Base-by-base conservation (phyloP, 164 flowering plant genomes). In the Magnolia officinalis region DNA sequence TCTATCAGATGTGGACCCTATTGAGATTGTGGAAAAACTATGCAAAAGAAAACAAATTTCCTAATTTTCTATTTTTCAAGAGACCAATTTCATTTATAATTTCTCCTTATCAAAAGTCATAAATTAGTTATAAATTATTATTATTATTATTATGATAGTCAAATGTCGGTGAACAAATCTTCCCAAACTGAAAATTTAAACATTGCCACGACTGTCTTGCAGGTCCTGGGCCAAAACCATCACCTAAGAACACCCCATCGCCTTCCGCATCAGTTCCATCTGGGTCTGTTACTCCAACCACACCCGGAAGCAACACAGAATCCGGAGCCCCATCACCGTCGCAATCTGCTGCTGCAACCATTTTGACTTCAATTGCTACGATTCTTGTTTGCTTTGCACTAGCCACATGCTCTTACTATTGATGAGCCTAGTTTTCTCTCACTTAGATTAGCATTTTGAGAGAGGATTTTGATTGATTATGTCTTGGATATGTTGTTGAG, bases 261-360 rank as follows among this genome's bases (percentile, higher is more conserved):
- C 61, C 70, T 1, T 50, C 76, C 9, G 19, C 71, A 49, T 20
- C 76, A 16, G 37, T 26, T 4, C 11, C 45, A 37, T 23, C 74
- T 11, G 1, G 29, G 1, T n/a, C 76, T n/a, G 11, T 26, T 11
- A 16, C 72, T 29, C 50, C 72, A 23, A n/a, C 63, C 20, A 7
- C 45, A 6, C 20, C 78, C 0, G 31, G 59, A 61, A 26, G n/a
- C 20, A 31, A 31, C 14, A 49, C 29, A 14, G 67, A 24, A 6
- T 67, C 74, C 66, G 50, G 59, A n/a, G 70, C 67, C 23, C 78
- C 74, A 20, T 10, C 74, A 3, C 74, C 69, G 2, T n/a, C 67
- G 8, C 63, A 67, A 18, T 76, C 78, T 2, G 74, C 50, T 70
- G 70, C 78, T 3, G 19, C 29, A 20, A 1, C 23, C 1, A n/a